These are phyloP conservation scores for Meyerozyma carpophila DNA, from an alignment of 1,139 yeast genomes.

Conservation along the genomic window DNA sequence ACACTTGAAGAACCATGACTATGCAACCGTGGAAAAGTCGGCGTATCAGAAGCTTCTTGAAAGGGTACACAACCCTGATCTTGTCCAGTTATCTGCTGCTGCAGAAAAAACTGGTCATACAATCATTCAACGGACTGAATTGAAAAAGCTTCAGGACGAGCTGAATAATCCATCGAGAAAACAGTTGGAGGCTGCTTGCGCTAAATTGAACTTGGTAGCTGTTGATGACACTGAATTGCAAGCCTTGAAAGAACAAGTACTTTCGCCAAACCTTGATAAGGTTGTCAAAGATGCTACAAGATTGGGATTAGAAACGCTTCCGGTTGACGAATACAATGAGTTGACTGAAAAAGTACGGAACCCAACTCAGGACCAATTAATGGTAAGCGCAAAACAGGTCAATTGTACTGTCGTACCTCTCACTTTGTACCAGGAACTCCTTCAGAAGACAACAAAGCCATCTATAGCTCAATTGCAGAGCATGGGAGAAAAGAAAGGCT, in stretches of 20 bases:
- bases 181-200: background rate
- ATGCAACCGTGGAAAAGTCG: slow-evolving; percentile 17
- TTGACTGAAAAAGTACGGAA: slow-evolving; percentile 6
- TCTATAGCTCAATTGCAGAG: background rate
- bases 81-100: slow-evolving; percentile 5
- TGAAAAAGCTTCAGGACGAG: background rate
- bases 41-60: slow-evolving; percentile 29
- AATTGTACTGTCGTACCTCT: background rate
- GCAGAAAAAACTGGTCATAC: background rate
- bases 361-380: slow-evolving; percentile 8
- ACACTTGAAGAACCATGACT: background rate
- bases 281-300: background rate
- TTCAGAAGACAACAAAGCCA: background rate
- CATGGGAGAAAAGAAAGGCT: background rate
- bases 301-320: slow-evolving; percentile 6
- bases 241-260: background rate
- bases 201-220: background rate
- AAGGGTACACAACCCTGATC: slow-evolving; percentile 27
- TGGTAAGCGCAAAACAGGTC: background rate
- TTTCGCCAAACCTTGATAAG: background rate
- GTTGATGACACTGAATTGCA: background rate
- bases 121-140: background rate
- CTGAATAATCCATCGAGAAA: background rate
- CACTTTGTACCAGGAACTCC: background rate
- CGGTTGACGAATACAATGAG: slow-evolving; percentile 10